A percentile compares a stretch with the other conserved stretches of the same genome.
phyloP scores from a whole-genome alignment of 768 basidiomycete species.

The Epithele typhae region DNA sequence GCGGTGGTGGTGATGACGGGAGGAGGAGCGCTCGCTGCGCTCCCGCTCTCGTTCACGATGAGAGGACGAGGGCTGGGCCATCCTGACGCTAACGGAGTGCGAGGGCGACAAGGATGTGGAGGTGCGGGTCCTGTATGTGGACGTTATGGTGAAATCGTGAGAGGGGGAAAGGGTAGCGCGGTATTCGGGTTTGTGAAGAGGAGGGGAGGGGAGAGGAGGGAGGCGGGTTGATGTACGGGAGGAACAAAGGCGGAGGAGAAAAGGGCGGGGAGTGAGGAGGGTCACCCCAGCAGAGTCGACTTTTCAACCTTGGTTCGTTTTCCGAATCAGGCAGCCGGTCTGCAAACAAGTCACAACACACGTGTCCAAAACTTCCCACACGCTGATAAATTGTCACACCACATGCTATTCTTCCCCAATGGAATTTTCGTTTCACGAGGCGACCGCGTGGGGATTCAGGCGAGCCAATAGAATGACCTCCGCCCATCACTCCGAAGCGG shows the following conservation, averaged over 20 bases:
- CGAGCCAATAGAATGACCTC: constrained; percentile 4
- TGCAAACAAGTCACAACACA: constrained; percentile 25
- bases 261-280: constrained; percentile 14
- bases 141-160: constrained; percentile 49
- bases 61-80: constrained; percentile 85
- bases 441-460: not conserved
- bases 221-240: constrained; percentile 19
- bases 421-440: constrained; percentile 14
- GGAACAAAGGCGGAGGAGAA: constrained; percentile 21
- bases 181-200: constrained; percentile 8
- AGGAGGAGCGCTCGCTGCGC: constrained; percentile 48
- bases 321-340: constrained; percentile 16
- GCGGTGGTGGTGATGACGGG: constrained; percentile 71
- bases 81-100: constrained; percentile 65
- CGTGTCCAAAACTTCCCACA: constrained; percentile 19
- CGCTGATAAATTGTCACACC: constrained; percentile 19
- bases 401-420: constrained; percentile 9
- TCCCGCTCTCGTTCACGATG: constrained; percentile 64
- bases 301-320: constrained; percentile 29
- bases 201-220: constrained; percentile 19
- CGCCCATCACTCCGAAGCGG: constrained; percentile 9
- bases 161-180: constrained; percentile 22
- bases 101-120: constrained; percentile 76
- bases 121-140: constrained; percentile 54
- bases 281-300: constrained; percentile 13